Evolutionary conservation across 2,329 filamentous ascomycete species (phyloP), one percentile per base, ranked within the genome.

Genomic region (Thielaviopsis euricoi): DNA sequence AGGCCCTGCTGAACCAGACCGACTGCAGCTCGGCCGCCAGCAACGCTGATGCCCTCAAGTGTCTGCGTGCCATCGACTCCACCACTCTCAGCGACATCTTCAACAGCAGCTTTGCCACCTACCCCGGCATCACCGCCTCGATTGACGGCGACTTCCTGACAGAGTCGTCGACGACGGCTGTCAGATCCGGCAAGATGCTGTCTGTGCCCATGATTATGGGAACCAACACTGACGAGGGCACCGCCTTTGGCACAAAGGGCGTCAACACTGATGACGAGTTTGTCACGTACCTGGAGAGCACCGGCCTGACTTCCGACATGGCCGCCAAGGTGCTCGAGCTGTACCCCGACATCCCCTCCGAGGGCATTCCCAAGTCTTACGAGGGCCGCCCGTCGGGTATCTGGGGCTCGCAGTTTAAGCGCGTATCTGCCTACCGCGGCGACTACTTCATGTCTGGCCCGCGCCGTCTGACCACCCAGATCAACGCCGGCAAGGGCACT

Each of bases 171-270:
- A 77, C 76, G 10, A 66, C 74, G 7, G 78, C 83, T 62, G 69
- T 87, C 6, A 68, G 70, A 1, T 66, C 73, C 5, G 82, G 81
- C 52, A 74, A 75, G 19, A 85, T 86, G 62, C 77, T 85, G 58
- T 74, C 79, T 56, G 79, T 86, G 0, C 81, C 82, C 1, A 75
- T 86, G 48, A 72, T 87, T 6, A 70, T 76, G 37, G 83, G 85
- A 6, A 76, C 76, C 40, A 86, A 85, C 66, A 76, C 76, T 1
- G 83, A 87, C 63, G 84, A 87, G 65, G 84, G 70, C 46, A 76
- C 76, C 0, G 70, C 71, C 1, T 84, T 83, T 63, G 76, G 72
- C 0, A 73, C 74, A 12, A 66, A 61, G 6, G 76, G 74, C 17
- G 75, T 84, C 61, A 76, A 82, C 64, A 79, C 75, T 1, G 76